Conservation (phyloP, 2,329 filamentous ascomycete genomes). For the Colletotrichum sp. region DNA sequence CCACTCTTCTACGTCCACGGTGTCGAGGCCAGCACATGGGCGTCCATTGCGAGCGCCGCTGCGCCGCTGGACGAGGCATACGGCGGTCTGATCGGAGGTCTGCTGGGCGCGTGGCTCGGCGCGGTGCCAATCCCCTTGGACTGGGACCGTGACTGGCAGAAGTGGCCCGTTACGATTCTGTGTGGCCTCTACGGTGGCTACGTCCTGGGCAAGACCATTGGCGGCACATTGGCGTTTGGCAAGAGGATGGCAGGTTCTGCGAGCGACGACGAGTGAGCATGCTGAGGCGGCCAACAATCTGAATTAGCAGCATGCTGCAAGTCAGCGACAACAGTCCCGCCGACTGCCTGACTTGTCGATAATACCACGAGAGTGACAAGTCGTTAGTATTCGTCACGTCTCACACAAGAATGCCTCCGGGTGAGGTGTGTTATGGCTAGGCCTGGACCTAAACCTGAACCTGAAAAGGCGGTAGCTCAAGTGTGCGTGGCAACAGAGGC, state of each 20-base stretch:
- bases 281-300: background rate
- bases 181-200: conserved; percentile 83
- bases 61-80: conserved; percentile 84
- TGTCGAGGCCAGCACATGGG: conserved; percentile 74
- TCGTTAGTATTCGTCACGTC: background rate
- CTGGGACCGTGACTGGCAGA: conserved; percentile 99
- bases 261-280: background rate
- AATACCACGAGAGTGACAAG: background rate
- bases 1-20: conserved; percentile 88
- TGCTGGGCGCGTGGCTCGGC: conserved; percentile 88
- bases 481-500: background rate
- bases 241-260: conserved; percentile 39
- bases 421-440: background rate
- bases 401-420: background rate
- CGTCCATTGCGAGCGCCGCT: conserved; percentile 68
- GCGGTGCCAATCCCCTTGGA: conserved; percentile 95
- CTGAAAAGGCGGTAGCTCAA: background rate
- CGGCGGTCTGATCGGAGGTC: conserved; percentile 78
- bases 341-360: background rate
- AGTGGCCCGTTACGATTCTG: conserved; percentile 92
- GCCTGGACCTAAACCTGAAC: background rate
- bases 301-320: background rate
- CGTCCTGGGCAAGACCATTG: conserved; percentile 69
- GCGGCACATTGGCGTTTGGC: conserved; percentile 55
- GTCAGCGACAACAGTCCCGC: background rate